Evolutionary conservation across 2,329 filamentous ascomycete species (phyloP), one percentile per base, ranked within the genome.

Genomic region (Fusarium mexicanum): DNA sequence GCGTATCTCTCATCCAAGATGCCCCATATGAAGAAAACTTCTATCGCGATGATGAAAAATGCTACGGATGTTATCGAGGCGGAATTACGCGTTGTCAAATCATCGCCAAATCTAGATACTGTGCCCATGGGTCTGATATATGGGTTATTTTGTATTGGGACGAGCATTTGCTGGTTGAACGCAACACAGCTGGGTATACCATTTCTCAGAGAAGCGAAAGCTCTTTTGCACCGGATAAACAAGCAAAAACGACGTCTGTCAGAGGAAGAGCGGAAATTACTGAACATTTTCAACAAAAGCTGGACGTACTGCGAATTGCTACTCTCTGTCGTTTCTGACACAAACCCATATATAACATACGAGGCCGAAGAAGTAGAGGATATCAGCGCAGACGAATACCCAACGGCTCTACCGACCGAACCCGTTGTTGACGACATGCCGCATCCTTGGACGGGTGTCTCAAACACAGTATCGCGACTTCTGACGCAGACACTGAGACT

Each of bases 221-320:
- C 66, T 10, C 63, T 82, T n/a, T 66, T 82, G 0, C 66, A 72
- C 57, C 75, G 77, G 2, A 66, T 81, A 9, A 78, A 79, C 12
- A 55, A 68, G 13, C 77, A 81, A 12, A 72, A 69, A 4, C 44
- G 65, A 2, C 48, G 40, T 1, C 65, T 76, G 4, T 58, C 64
- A 0, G 68, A 72, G 0, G 63, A 76, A 6, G 74, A 83, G n/a
- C 59, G 69, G 5, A 74, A 82, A 14, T 69, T 82, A 8, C 53
- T 85, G 10, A 74, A 72, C 2, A 84, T 84, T 33, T 85, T 85
- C 58, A 81, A 82, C 40, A 83, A 83, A 43, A 84, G 83, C 38
- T 72, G 83, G 61, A 76, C 81, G 0, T 85, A 85, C 64, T 84
- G 83, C 67, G 83, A 85, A 46, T 81, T 85, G 77, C 69, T 85